Base-by-base conservation (phyloP, 306 rosid genomes). In the Dryas alaskensis region DNA sequence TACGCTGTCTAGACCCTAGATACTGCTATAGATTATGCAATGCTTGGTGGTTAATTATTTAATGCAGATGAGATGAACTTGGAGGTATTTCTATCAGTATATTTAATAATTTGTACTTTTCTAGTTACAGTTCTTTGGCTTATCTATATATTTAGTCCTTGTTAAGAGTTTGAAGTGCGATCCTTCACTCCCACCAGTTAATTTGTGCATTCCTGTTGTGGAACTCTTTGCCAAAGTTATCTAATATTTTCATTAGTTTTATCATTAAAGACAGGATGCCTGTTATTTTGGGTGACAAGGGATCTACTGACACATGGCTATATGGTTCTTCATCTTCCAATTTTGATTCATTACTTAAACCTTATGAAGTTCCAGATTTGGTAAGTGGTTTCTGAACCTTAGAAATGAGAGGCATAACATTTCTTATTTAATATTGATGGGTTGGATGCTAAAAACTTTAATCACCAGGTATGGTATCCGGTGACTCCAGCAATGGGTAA, bases 401-500 rank as follows among this genome's bases (percentile, higher is more conserved):
- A 73, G 52, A 66, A 80, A 44, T 12, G 22, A 17, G 61, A 55
- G 47, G 61, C 69, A 40, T 37, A 31, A 73, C 6, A n/a, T 73
- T 27, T 57, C 25, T 55, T 10, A 16, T 60, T 49, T 39, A 40
- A 6, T 31, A 46, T 51, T n/a, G 6, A 8, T 5, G 13, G 22
- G 66, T 50, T 63, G 60, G 51, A 45, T 77, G 40, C 60, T 51
- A 60, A 74, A 59, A 31, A 1, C 4, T 60, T 51, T 17, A 10
- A 67, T 83, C 69, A 67, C 45, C 70, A 94, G 97, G 91, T 71
- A 3, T 88, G 97, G 98, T 83, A 91, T 73, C 98, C 98, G 10
- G 97, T 91, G 52, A 87, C 96, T 51, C 78, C 92, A 67, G 87
- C 89, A 51, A 87, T 94, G 96, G 96, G 96, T 14, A 93, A 93